Evolutionary conservation across 805 yeast genomes (phyloP), one percentile per base, ranked within the genome.

Genomic region (Candida namnaoensis): DNA sequence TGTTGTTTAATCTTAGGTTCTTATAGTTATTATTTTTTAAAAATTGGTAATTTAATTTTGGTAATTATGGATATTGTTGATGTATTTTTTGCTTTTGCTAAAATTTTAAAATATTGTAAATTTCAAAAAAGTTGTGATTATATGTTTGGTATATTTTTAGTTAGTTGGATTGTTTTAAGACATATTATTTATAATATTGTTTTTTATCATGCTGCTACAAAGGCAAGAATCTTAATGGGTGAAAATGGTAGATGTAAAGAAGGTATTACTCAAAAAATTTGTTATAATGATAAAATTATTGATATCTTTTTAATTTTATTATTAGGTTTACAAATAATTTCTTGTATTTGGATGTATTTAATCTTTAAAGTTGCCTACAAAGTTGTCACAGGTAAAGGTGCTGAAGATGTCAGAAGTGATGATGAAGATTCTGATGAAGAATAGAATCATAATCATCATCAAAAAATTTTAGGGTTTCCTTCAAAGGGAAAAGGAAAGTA

Each of bases 321-420:
- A 37, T 73, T 75, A 9, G 78, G 81, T 0, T 67, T 88, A 44
- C 95, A 88, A 56, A 52, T 75, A 5, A 62, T 88, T 33, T 75
- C 79, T 32, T 43, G 79, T 14, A 57, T 83, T 40, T 88, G 96
- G 96, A 70, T 88, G 72, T 76, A 66, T 54, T 68, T 83, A 64
- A 88, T 88, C 44, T 46, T 73, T 11, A 78, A 74, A 50, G 95
- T 88, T 25, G 87, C 85, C 10, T 58, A 70, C 42, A 79, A 73
- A 56, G 91, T 88, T 24, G 47, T 87, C 25, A 66, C 72, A 8
- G 96, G 96, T 5, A 68, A 62, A 23, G 77, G 78, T 32, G 96
- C 96, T 2, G 95, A 86, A 51, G 96, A 88, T 58, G 81, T 82
- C 30, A 76, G 96, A 62, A 81, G 91, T 56, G 95, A 86, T 51